Conservation (phyloP, 1,139 yeast genomes). For the Debaryomycetaceae sp. region DNA sequence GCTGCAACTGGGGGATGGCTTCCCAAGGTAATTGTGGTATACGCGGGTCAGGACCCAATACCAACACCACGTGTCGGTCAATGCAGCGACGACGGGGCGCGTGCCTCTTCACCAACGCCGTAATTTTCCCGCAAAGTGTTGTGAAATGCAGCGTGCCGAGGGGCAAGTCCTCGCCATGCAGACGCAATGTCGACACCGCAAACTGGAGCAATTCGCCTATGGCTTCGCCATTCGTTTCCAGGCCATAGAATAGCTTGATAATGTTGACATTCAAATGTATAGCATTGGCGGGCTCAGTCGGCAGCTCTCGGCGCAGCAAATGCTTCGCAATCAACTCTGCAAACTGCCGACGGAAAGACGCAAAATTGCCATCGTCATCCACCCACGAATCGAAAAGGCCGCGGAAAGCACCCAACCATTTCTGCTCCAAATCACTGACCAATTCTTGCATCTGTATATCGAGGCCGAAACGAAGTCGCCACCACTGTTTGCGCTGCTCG, state of each 20-base stretch:
- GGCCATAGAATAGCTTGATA: slow-evolving; percentile 39
- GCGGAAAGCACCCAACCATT: slow-evolving; percentile 77
- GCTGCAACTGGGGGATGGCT: slow-evolving; percentile 46
- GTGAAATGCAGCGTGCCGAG: slow-evolving; percentile 25
- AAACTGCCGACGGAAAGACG: slow-evolving; percentile 27
- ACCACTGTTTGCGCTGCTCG: slow-evolving; percentile 65
- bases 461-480: slow-evolving; percentile 55
- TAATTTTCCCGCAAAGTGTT: slow-evolving; percentile 5
- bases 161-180: slow-evolving; percentile 55
- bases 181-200: slow-evolving; percentile 46
- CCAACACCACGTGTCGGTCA: slow-evolving; percentile 37
- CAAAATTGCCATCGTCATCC: slow-evolving; percentile 13
- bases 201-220: slow-evolving; percentile 58
- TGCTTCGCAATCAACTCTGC: slow-evolving; percentile 15
- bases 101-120: no score
- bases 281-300: slow-evolving; percentile 15
- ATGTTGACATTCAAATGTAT: slow-evolving; percentile 40
- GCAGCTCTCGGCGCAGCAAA: slow-evolving; percentile 15
- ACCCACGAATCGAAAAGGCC: slow-evolving; percentile 40
- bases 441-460: slow-evolving; percentile 47
- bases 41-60: slow-evolving; percentile 55
- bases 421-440: slow-evolving; percentile 47
- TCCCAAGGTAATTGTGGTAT: slow-evolving; percentile 86
- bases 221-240: slow-evolving; percentile 23
- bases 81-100: background rate